These are phyloP conservation scores for Thuja plicata DNA, from an alignment of 83 land plant species.

Conservation along the genomic window DNA sequence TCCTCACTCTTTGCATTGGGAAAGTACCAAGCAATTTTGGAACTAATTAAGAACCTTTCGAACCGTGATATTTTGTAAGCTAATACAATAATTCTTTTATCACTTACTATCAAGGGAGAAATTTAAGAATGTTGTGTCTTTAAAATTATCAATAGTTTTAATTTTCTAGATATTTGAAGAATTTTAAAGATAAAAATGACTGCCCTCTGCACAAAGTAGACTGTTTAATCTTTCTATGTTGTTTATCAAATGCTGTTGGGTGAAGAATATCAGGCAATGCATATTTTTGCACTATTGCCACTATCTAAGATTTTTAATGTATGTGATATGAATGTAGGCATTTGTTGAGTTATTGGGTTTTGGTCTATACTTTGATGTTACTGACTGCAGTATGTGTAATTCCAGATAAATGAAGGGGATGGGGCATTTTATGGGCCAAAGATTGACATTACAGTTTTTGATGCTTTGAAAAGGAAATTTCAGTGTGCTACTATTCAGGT, in stretches of 20 bases:
- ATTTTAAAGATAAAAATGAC: neutral
- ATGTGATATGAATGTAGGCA: neutral
- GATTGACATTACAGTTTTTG: conserved; percentile 96
- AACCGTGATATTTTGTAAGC: too few relatives aligned
- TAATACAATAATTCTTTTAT: neutral
- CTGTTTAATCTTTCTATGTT: neutral
- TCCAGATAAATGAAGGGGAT: conserved; percentile 93
- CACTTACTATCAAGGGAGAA: neutral
- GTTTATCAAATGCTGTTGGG: neutral
- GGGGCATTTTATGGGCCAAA: conserved; percentile 99
- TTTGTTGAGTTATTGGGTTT: neutral
- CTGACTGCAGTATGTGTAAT: conserved; percentile 3
- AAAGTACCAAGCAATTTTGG: neutral
- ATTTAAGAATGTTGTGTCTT: neutral
- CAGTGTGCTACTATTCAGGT: conserved; percentile 99
- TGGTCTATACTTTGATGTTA: neutral
- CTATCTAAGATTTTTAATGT: neutral
- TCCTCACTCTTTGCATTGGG: neutral
- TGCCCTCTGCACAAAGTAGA: neutral
- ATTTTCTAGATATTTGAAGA: neutral
- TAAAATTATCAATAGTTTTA: neutral
- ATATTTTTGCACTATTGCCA: too few relatives aligned
- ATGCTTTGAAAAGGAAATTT: conserved; percentile 96
- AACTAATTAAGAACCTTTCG: too few relatives aligned
- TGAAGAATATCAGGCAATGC: neutral